phyloP scores from a whole-genome alignment of 2,329 filamentous ascomycete species.

The Orbilia oligospora region DNA sequence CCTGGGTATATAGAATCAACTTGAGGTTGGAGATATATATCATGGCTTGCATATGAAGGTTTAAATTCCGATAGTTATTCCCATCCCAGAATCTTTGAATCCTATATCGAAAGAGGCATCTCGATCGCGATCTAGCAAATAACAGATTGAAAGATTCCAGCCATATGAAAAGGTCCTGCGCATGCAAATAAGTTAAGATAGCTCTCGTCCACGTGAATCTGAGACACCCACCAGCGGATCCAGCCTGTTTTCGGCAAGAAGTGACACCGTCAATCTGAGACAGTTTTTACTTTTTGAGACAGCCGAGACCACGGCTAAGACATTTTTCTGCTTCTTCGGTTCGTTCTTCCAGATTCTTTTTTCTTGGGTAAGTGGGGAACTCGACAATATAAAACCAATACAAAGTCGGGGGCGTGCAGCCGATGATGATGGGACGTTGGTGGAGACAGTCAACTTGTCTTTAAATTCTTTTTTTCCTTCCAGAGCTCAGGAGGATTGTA shows the following conservation, averaged over 20 bases:
- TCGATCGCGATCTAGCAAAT: neutral
- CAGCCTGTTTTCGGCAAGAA: constrained; percentile 39
- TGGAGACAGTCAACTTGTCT: constrained; percentile 1
- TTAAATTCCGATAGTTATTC: neutral
- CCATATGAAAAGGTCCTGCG: no score
- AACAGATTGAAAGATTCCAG: neutral
- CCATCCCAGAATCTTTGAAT: neutral
- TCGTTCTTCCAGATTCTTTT: neutral
- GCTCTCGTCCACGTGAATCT: constrained; percentile 46
- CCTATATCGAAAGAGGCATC: neutral
- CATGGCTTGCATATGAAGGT: neutral
- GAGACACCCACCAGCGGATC: constrained; percentile 35
- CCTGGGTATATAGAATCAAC: neutral
- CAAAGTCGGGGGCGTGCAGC: neutral
- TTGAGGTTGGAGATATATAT: neutral
- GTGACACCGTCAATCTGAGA: constrained; percentile 44
- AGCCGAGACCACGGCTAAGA: constrained; percentile 17
- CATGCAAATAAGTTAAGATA: no score
- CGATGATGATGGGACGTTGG: neutral
- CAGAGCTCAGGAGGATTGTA: neutral
- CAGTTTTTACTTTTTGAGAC: constrained; percentile 24
- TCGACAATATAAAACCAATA: constrained; percentile 20
- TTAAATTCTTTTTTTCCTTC: no score
- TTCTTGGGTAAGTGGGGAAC: neutral
- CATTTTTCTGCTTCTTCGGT: constrained; percentile 8